Evolutionary conservation across 148 eudicot species (phyloP).

Genomic region (Vaccinium darrowii): DNA sequence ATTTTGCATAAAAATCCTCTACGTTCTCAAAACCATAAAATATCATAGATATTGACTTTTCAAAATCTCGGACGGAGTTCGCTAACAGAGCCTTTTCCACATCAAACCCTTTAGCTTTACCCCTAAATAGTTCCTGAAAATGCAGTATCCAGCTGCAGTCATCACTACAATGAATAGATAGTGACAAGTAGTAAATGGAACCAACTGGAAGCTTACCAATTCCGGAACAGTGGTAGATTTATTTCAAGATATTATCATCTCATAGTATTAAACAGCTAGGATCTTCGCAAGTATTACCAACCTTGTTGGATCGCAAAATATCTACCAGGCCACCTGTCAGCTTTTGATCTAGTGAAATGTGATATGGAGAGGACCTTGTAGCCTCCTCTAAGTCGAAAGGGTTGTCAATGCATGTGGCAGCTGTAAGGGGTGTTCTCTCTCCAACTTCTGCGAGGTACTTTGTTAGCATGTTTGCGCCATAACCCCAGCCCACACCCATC

Average conservation of each 20-base stretch:
- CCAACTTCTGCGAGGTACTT: conserved; percentile 92
- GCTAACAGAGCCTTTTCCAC: conserved; percentile 74
- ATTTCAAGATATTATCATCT: not conserved
- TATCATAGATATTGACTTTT: conserved; percentile 75
- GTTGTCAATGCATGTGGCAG: conserved; percentile 91
- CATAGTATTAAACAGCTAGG: not conserved
- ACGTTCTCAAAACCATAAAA: conserved; percentile 71
- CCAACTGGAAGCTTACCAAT: not conserved
- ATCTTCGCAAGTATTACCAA: conserved; percentile 18
- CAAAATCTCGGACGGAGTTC: conserved; percentile 77
- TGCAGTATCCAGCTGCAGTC: not conserved
- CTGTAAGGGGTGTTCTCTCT: conserved; percentile 85
- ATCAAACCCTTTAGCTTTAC: conserved; percentile 73
- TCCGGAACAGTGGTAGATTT: not conserved
- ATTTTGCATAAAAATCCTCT: conserved; percentile 72
- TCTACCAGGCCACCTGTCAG: conserved; percentile 65
- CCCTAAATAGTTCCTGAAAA: conserved; percentile 80
- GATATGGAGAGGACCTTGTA: conserved; percentile 47
- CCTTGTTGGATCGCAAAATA: conserved; percentile 81
- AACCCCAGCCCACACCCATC: conserved; percentile 90
- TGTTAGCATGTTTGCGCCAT: conserved; percentile 96
- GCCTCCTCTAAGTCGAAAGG: conserved; percentile 92
- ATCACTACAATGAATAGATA: not conserved
- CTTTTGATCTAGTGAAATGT: conserved; percentile 39
- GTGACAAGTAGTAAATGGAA: conserved; percentile 2